A percentile compares a stretch with the other conserved stretches of the same genome.
These are phyloP conservation scores for Lasiodiplodia sp. DNA, from an alignment of 2,329 filamentous ascomycete genomes.

Conservation along the genomic window DNA sequence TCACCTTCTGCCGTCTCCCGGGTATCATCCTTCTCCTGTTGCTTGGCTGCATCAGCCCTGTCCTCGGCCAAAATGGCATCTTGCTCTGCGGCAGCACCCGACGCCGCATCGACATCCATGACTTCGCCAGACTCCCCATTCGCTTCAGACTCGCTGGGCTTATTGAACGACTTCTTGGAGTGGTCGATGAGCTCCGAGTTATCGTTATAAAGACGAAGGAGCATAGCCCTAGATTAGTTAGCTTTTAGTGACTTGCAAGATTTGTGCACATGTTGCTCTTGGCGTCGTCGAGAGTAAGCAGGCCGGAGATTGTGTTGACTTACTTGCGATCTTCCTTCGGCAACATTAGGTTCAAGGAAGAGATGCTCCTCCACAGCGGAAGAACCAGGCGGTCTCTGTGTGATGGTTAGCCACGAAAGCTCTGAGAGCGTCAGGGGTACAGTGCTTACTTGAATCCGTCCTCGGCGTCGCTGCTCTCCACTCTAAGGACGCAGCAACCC, in stretches of 20 bases:
- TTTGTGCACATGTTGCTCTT: not conserved
- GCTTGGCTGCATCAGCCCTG: conserved; percentile 14
- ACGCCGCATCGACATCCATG: conserved; percentile 15
- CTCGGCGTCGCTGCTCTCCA: conserved; percentile 74
- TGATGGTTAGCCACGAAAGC: not conserved
- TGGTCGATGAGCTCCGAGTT: conserved; percentile 82
- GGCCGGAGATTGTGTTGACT: conserved; percentile 11
- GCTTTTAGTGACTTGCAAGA: not conserved
- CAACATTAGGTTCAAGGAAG: conserved; percentile 94
- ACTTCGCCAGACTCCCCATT: not conserved
- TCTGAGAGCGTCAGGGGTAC: conserved; percentile 21
- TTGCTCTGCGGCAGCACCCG: conserved; percentile 3
- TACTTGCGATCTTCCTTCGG: conserved; percentile 88
- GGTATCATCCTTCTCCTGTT: conserved; percentile 19
- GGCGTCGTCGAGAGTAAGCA: too few species aligned
- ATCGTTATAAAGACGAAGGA: conserved; percentile 90
- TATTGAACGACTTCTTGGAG: conserved; percentile 43
- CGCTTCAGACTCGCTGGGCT: conserved; percentile 33
- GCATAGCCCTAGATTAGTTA: conserved; percentile 69
- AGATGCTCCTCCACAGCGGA: conserved; percentile 91
- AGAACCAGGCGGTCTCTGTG: conserved; percentile 80
- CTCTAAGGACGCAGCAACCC: conserved; percentile 89
- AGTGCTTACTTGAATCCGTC: conserved; percentile 62
- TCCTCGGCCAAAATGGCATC: conserved; percentile 24
- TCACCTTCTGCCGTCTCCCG: conserved; percentile 25